Conservation (phyloP, 2,329 filamentous ascomycete genomes). For the Aspergillus nomiae region DNA sequence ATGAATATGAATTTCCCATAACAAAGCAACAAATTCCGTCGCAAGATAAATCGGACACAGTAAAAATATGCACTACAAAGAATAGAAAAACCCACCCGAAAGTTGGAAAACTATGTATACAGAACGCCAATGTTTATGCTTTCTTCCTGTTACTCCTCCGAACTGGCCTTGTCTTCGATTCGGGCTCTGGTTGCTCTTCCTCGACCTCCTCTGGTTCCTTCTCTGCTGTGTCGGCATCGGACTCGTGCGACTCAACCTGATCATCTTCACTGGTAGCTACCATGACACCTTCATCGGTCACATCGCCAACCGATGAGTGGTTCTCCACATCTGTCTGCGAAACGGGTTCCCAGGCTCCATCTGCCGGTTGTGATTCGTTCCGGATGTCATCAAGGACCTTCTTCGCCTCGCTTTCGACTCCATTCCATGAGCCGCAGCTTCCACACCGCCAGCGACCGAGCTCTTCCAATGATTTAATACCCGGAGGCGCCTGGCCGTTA, state of each 20-base stretch:
- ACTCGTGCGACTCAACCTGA: slow-evolving; percentile 22
- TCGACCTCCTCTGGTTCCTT: slow-evolving; percentile 15
- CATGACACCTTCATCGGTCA: slow-evolving; percentile 30
- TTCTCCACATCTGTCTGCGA: slow-evolving; percentile 22
- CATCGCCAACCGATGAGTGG: slow-evolving; percentile 23
- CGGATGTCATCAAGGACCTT: slow-evolving; percentile 70
- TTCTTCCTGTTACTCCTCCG: slow-evolving; percentile 28
- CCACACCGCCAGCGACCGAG: slow-evolving; percentile 87
- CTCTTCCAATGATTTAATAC: slow-evolving; percentile 73
- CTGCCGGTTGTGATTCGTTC: slow-evolving; percentile 20
- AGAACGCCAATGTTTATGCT: slow-evolving; percentile 19
- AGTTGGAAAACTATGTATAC: background rate
- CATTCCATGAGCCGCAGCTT: slow-evolving; percentile 80
- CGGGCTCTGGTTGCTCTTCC: slow-evolving; percentile 19
- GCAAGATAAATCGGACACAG: background rate
- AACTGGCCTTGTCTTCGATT: slow-evolving; percentile 21
- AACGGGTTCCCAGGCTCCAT: slow-evolving; percentile 27
- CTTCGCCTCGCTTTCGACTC: slow-evolving; percentile 73
- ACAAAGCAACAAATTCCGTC: background rate
- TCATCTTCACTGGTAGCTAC: slow-evolving; percentile 32
- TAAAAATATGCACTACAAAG: background rate
- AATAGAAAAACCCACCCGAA: background rate
- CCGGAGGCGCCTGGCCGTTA: slow-evolving; percentile 93
- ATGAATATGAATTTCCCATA: background rate
- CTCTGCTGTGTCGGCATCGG: slow-evolving; percentile 22